Evolutionary conservation across 805 yeast genomes (phyloP), one percentile per base, ranked within the genome.

Genomic region (Hanseniaspora pseudoguilliermondii): DNA sequence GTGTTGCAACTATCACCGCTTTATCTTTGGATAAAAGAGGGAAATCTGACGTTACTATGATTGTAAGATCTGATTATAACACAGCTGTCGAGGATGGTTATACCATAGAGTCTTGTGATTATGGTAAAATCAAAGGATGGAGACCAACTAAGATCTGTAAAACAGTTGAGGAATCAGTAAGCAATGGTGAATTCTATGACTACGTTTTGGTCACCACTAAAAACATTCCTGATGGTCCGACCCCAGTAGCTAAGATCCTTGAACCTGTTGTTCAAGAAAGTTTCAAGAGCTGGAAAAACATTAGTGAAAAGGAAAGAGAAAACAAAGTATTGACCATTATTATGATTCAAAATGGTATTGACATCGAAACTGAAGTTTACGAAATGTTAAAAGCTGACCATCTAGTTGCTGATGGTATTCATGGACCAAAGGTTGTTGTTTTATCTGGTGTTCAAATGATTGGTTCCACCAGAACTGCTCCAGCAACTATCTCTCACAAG

Each of bases 1-100:
- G 91, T 42, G 90, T 86, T 13, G 95, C 95, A 32, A 72, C 84
- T 40, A 77, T 85, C 43, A 82, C 83, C 4, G 85, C 91, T 0
- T 76, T 80, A 51, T 78, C 84, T 0, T 70, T 86, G 40, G 77
- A 75, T 59, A 63, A 64, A 40, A 72, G 74, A 41, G 76, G 76
- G 1, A 69, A 73, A 39, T 72, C 77, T 5, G 73, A 71, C 35
- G 80, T 82, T 16, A 75, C 86, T 1, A 71, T 78, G 11, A 80
- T 83, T 15, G 72, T 82, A 20, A 73, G 89, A 63, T 77, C 84
- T 18, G 82, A 80, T 61, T 83, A 79, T 65, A 75, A 77, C 10
- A 79, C 81, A 41, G 60, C 60, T 18, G 66, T 69, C 34, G 13
- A 18, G 2, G 53, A 54, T 8, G 90, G 90, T 0, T 82, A 75